Percentiles rank a stretch among this genome's conserved stretches.
Conservation (phyloP, 108 stramenopile genomes). For the Nannochloropsis oceanica region DNA sequence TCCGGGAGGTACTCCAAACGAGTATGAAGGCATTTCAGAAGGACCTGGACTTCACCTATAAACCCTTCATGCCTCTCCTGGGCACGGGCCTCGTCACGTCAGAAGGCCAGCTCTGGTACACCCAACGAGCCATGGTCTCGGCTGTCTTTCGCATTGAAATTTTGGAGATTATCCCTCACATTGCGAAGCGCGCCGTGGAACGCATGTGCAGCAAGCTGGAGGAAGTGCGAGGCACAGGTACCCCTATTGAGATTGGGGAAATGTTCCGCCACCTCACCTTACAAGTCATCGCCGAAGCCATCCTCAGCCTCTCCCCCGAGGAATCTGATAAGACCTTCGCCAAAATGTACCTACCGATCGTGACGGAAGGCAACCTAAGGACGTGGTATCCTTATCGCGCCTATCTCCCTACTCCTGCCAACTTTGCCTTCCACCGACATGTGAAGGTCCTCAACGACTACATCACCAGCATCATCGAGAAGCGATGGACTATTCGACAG, state of each 20-base stretch:
- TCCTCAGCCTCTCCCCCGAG: slow-evolving; percentile 33
- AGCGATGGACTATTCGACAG: slow-evolving; percentile 28
- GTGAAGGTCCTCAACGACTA: slow-evolving; percentile 33
- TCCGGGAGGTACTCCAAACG: slow-evolving; percentile 37
- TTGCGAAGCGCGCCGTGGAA: slow-evolving; percentile 21
- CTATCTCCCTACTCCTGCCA: slow-evolving; percentile 18
- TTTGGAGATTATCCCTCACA: slow-evolving; percentile 29
- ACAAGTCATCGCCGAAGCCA: slow-evolving; percentile 40
- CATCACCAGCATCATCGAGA: slow-evolving; percentile 21
- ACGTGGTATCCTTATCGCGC: slow-evolving; percentile 1
- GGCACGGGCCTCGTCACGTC: slow-evolving; percentile 41
- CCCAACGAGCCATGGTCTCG: slow-evolving; percentile 33
- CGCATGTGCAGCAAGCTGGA: slow-evolving; percentile 31
- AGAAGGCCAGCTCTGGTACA: slow-evolving; percentile 31
- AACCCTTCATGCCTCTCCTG: slow-evolving; percentile 36
- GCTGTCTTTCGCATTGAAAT: slow-evolving; percentile 32
- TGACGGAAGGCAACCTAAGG: slow-evolving; percentile 38
- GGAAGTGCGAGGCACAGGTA: neutral
- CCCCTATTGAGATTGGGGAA: slow-evolving; percentile 35
- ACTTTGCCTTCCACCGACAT: slow-evolving; percentile 31
- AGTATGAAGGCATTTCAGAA: slow-evolving; percentile 32
- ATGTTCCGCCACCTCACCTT: slow-evolving; percentile 42
- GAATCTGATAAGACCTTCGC: slow-evolving; percentile 40
- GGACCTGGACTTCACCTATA: slow-evolving; percentile 36
- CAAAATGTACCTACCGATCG: slow-evolving; percentile 41